These are phyloP conservation scores for Sphagnum tenellum DNA, from an alignment of 225 moss, liverwort and hornwort species.

Conservation along the genomic window DNA sequence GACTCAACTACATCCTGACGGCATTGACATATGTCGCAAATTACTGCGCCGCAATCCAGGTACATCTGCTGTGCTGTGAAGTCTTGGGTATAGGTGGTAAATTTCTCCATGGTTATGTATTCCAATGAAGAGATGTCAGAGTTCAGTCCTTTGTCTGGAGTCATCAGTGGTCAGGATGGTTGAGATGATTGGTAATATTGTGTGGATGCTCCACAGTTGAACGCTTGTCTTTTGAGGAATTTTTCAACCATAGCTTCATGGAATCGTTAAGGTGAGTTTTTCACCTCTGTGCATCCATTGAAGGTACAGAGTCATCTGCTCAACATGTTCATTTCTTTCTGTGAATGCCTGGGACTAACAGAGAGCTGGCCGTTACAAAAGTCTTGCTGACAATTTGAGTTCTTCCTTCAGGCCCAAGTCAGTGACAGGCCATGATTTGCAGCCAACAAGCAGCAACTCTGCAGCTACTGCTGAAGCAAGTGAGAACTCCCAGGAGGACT, in stretches of 20 bases:
- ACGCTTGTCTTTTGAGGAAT: conserved; percentile 94
- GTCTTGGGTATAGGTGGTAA: too few species aligned
- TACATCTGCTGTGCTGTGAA: conserved; percentile 7
- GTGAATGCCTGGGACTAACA: too few species aligned
- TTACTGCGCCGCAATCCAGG: conserved; percentile 85
- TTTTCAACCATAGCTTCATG: conserved; percentile 95
- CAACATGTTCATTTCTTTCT: too few species aligned
- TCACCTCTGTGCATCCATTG: too few species aligned
- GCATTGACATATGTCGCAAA: conserved; percentile 93
- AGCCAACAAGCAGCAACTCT: conserved; percentile 32
- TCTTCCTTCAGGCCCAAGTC: conserved; percentile 42
- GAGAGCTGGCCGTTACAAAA: too few species aligned
- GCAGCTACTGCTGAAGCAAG: conserved; percentile 57
- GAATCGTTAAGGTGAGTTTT: background rate
- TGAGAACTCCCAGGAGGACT: conserved; percentile 70
- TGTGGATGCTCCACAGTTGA: conserved; percentile 55
- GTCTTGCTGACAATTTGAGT: background rate
- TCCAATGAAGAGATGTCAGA: too few species aligned
- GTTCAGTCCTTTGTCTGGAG: too few species aligned
- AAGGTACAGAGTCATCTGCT: too few species aligned
- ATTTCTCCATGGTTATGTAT: too few species aligned
- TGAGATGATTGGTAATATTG: background rate
- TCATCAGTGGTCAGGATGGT: too few species aligned
- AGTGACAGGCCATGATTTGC: conserved; percentile 32
- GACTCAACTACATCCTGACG: conserved; percentile 81